Evolutionary conservation across 1,284 basidiomycete species (phyloP), one percentile per base, ranked within the genome.

Genomic region (Rhodotorula sp.): DNA sequence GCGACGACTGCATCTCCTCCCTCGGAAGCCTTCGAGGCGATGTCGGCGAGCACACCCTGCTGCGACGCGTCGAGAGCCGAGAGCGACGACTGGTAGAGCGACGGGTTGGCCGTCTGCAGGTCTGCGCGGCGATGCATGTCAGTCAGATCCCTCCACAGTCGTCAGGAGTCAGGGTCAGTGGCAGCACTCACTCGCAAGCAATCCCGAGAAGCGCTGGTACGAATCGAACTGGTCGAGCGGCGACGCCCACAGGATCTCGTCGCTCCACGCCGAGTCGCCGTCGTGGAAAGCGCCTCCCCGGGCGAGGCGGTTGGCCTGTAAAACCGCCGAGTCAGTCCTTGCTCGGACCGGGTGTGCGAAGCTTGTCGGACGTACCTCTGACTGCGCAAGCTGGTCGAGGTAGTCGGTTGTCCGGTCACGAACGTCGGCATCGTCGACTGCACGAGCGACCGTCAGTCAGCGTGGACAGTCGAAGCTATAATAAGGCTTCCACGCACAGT

Each of bases 171-270:
- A 1, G 13, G 40, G 2, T 9, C 50, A 28, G 22, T 4, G 46
- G 30, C 24, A 11, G 4, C 20, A 63, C 65, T n/a, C 9, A 72
- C 71, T 61, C 30, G 70, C 67, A 26, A 79, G 64, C 4, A 75
- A 68, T 1, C 37, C 37, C 20, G 73, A 70, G 64, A 79, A 79
- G 15, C 71, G 63, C 34, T 67, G 64, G 56, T 79, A 79, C 13
- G 71, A 72, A 62, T 79, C 78, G 31, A 78, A 59, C 57, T 73
- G 64, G 65, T 79, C 78, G 37, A 79, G 65, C 9, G 78, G 78
- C 11, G 76, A 76, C 16, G 75, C 75, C 74, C 77, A 79, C 6
- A 77, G 62, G 34, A 78, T 72, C 58, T 79, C 78, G 46, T 77
- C 74, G 50, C 73, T 76, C 74, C 77, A 78, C 2, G 71, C 62